Evolutionary conservation across 2,329 filamentous ascomycete genomes (phyloP).

Genomic region (Beauveria rudraprayagi): DNA sequence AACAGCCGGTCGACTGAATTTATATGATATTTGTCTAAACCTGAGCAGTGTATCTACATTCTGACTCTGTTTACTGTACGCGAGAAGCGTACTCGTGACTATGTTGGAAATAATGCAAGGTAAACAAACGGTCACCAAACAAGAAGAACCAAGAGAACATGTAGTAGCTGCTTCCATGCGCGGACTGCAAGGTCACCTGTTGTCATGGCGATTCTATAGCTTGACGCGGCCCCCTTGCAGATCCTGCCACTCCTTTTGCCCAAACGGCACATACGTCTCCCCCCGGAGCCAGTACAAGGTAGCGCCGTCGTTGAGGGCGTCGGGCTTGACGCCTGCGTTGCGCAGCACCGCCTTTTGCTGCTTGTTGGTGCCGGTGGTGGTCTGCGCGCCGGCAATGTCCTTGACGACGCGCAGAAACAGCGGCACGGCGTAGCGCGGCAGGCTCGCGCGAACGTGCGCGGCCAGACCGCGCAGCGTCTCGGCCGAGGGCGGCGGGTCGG

Average conservation of each 20-base stretch:
- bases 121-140: background rate
- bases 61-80: background rate
- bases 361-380: slow-evolving; percentile 83
- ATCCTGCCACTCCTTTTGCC: slow-evolving; percentile 57
- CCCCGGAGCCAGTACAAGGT: slow-evolving; percentile 59
- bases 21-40: background rate
- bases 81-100: background rate
- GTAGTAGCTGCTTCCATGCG: background rate
- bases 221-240: slow-evolving; percentile 62
- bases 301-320: slow-evolving; percentile 17
- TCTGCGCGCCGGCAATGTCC: slow-evolving; percentile 45
- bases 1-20: background rate
- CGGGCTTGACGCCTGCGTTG: slow-evolving; percentile 65
- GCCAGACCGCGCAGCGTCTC: slow-evolving; percentile 52
- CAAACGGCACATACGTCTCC: slow-evolving; percentile 61
- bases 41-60: background rate
- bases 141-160: background rate
- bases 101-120: background rate
- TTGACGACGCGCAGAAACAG: slow-evolving; percentile 65
- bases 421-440: slow-evolving; percentile 71
- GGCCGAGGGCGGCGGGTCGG: slow-evolving; percentile 29
- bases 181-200: background rate
- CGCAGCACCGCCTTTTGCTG: slow-evolving; percentile 72
- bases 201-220: slow-evolving; percentile 37
- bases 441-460: slow-evolving; percentile 42